These are phyloP conservation scores for Metarhizium sp. DNA, from an alignment of 2,329 filamentous ascomycete species.

Conservation along the genomic window DNA sequence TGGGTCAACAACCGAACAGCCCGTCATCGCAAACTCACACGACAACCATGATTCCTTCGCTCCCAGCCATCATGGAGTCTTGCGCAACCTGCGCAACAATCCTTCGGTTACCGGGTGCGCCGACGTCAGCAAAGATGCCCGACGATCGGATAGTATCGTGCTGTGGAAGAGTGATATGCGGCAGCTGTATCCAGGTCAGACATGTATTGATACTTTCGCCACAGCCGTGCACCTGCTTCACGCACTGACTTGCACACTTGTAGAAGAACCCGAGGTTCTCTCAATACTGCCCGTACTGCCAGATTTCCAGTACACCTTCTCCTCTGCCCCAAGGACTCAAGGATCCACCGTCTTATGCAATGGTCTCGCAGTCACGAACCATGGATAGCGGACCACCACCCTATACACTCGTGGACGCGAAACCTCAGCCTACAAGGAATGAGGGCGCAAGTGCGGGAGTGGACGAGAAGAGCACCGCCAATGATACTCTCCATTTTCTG, in stretches of 20 bases:
- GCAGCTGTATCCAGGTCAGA: conserved; percentile 53
- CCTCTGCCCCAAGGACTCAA: conserved; percentile 51
- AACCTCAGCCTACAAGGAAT: neutral
- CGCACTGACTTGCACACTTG: neutral
- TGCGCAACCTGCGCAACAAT: conserved; percentile 64
- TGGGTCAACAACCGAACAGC: neutral
- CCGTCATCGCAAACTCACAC: neutral
- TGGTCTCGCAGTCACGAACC: conserved; percentile 19
- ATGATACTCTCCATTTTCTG: conserved; percentile 67
- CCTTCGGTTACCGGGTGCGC: conserved; percentile 40
- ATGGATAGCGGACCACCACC: conserved; percentile 27
- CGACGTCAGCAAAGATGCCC: conserved; percentile 51
- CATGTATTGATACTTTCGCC: conserved; percentile 14
- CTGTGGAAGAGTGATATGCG: conserved; percentile 63
- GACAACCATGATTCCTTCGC: neutral
- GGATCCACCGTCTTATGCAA: conserved; percentile 58
- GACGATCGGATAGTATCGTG: conserved; percentile 56
- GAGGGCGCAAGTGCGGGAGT: neutral
- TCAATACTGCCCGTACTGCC: conserved; percentile 64
- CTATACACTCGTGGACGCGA: conserved; percentile 16
- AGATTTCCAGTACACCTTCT: conserved; percentile 54
- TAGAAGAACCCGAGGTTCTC: conserved; percentile 57
- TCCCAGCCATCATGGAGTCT: conserved; percentile 26
- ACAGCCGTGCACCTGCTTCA: neutral
- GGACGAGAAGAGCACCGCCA: conserved; percentile 28